Evolutionary conservation across 1,284 basidiomycete species (phyloP).

Genomic region (Entoloma clypeatum): DNA sequence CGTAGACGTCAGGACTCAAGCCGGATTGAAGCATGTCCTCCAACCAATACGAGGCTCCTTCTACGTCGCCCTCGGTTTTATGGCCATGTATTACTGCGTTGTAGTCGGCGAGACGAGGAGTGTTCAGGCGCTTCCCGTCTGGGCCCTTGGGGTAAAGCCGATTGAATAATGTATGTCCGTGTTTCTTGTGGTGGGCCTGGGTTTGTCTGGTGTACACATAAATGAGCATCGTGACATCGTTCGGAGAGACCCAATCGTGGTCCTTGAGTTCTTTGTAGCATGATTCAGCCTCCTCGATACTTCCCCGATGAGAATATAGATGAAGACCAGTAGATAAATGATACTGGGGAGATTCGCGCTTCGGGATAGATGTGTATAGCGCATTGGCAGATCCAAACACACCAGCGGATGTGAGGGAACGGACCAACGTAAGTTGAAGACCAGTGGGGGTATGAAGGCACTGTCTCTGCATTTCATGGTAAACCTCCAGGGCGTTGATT

Average conservation of each 20-base stretch:
- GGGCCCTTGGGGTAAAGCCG: slow-evolving; percentile 43
- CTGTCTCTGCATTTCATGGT: slow-evolving; percentile 38
- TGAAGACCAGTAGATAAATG: slow-evolving; percentile 46
- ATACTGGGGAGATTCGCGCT: slow-evolving; percentile 17
- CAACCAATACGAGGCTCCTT: slow-evolving; percentile 57
- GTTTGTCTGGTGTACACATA: slow-evolving; percentile 51
- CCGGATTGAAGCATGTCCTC: slow-evolving; percentile 47
- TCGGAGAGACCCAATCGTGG: slow-evolving; percentile 24
- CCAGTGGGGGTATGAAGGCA: slow-evolving; percentile 27
- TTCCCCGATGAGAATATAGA: slow-evolving; percentile 50
- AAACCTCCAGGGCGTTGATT: slow-evolving; percentile 42
- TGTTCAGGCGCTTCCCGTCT: slow-evolving; percentile 26
- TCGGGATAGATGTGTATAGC: slow-evolving; percentile 34
- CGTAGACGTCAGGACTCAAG: slow-evolving; percentile 47
- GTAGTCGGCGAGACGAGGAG: slow-evolving; percentile 50
- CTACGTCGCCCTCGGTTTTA: slow-evolving; percentile 46
- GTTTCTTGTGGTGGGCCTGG: slow-evolving; percentile 33
- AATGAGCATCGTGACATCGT: slow-evolving; percentile 45
- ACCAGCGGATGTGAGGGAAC: slow-evolving; percentile 40
- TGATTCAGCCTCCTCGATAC: slow-evolving; percentile 39
- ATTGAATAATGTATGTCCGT: slow-evolving; percentile 50
- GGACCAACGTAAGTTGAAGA: slow-evolving; percentile 38
- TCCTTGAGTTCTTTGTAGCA: slow-evolving; percentile 39
- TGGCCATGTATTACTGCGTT: slow-evolving; percentile 55
- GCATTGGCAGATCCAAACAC: slow-evolving; percentile 41